Conservation (phyloP, 305 asterid genomes). For the Fraxinus velutina region DNA sequence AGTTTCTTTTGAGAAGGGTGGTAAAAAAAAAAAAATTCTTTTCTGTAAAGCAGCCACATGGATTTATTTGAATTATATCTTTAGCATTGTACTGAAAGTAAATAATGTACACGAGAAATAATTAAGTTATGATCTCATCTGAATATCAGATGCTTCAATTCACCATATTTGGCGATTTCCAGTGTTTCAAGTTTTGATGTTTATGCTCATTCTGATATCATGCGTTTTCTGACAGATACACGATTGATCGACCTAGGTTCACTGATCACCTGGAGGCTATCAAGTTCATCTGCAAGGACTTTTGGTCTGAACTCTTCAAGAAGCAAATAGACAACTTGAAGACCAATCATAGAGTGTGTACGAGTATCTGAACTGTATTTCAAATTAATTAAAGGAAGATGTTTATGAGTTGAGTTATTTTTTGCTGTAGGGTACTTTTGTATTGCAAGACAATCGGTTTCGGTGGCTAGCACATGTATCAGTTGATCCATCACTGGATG, state of each 20-base stretch:
- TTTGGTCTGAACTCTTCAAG: conserved; percentile 98
- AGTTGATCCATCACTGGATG: conserved; percentile 66
- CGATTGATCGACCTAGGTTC: conserved; percentile 93
- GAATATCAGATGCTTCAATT: conserved; percentile 1
- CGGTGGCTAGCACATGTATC: conserved; percentile 90
- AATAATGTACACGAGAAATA: neutral
- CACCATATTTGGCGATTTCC: neutral
- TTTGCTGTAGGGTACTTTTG: conserved; percentile 82
- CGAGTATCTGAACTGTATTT: conserved; percentile 9
- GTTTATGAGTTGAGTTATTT: conserved; percentile 12
- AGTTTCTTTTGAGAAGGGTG: neutral
- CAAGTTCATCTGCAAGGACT: conserved; percentile 97
- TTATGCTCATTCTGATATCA: conserved; percentile 1
- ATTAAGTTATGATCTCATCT: neutral
- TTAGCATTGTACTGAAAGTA: neutral
- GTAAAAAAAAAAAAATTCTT: neutral
- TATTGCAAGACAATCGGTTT: conserved; percentile 87
- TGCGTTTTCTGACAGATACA: conserved; percentile 51
- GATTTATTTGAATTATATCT: neutral
- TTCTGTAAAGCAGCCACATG: neutral
- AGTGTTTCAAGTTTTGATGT: neutral
- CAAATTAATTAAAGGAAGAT: conserved; percentile 12
- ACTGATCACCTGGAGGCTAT: conserved; percentile 92
- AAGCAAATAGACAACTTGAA: conserved; percentile 95
- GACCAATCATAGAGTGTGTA: conserved; percentile 91